Base-by-base conservation (phyloP, 1,284 basidiomycete genomes). In the Ceratobasidium sp. region DNA sequence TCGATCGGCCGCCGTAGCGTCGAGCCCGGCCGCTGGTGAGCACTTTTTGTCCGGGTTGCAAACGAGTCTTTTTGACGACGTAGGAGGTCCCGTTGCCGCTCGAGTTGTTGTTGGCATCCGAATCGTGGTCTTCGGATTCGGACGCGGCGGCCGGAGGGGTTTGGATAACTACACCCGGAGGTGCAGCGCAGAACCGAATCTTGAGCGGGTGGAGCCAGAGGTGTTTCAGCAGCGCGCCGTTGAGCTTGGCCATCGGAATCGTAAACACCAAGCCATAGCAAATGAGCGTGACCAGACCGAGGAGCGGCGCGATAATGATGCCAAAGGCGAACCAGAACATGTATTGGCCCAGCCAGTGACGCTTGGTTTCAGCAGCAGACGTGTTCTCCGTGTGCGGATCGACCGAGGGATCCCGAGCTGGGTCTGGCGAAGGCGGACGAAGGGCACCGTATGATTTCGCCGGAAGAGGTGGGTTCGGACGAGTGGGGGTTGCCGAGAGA, bases 171-270 rank as follows among this genome's bases (percentile, higher is more conserved):
- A 84, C 78, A 59, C 83, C 84, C 5, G 85, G 86, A 0, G 94
- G 93, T 20, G 93, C 92, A 13, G 94, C 90, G 80, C 96, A 96
- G 88, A 99, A 99, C 79, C 97, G 94, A 81, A 99, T 93, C 64
- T 91, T 91, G 23, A 93, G 91, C 0, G 98, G 96, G 80, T 93
- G 92, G 77, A 88, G 86, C 82, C 93, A 92, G 65, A 99, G 88
- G 83, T 96, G 91, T 77, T 93, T 92, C 83, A 99, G 89, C 56
- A 99, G 89, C 17, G 92, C 95, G 97, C 97, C 99, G 80, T 92
- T 95, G 64, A 99, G 89, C 85, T 95, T 97, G 48, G 97, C 98
- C 98, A 99, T 99, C 7, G 98, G 98, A 79, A 99, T 95, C 54
- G 97, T 94, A 83, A 99, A 89, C 79, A 99, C 93, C 80, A 96